Evolutionary conservation across 768 basidiomycete species (phyloP), one percentile per base, ranked within the genome.

Genomic region (Boletus sensibilis): DNA sequence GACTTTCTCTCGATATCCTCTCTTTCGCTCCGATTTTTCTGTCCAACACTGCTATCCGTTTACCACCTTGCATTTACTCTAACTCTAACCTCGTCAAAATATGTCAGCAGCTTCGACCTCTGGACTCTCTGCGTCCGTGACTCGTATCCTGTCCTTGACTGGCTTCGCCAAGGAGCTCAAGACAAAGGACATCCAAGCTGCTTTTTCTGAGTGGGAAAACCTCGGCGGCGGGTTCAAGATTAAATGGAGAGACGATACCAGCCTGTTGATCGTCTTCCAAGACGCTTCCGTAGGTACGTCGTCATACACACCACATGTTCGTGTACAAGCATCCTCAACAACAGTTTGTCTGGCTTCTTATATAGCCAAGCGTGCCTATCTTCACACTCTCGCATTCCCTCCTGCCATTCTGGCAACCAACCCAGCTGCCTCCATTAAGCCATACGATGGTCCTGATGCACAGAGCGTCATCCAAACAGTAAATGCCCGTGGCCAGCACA

Each of bases 201-300:
- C 93, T 43, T 97, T 98, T 72, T 78, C 86, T 48, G 93, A 94
- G 43, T 98, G 89, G 82, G 94, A 97, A 66, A 80, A 76, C 57
- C 77, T 86, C 50, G 84, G 79, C 54, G 97, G 96, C 29, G 97
- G 97, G 23, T 97, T 96, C 79, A 94, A 95, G 81, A 95, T 99
- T 71, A 99, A 99, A 72, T 99, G 97, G 97, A 83, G 85, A 65
- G 95, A 99, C 73, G 97, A 99, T 74, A 94, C 92, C 37, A 95
- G 91, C 68, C 89, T 96, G 39, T 77, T 95, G 64, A 89, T 97
- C 63, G 97, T 99, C 53, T 99, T 99, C 70, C 82, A 84, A 60
- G 97, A 98, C 75, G 85, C 97, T 53, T 78, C 81, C 46, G 80
- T 89, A 42, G 96, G 97, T 98, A 68, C 79, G 95, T 81, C 48